A percentile compares a stretch with the other conserved stretches of the same genome.
phyloP scores from a whole-genome alignment of 2,329 filamentous ascomycete species.

The Hortaea werneckii region DNA sequence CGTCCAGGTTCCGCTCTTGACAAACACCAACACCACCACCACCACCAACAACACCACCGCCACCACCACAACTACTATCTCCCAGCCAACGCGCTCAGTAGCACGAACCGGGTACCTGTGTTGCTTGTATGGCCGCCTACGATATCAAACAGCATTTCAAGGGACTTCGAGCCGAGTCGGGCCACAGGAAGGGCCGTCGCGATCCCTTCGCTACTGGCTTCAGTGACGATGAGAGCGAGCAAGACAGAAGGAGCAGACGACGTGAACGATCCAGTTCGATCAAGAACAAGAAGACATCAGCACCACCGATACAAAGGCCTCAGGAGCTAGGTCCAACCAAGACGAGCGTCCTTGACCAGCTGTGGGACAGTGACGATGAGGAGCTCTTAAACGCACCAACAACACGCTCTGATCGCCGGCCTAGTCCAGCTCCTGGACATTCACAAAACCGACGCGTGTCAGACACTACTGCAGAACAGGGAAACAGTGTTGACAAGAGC shows the following conservation, averaged over 20 bases:
- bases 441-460: slow-evolving; percentile 11
- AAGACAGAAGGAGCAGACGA: slow-evolving; percentile 16
- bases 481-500: slow-evolving; percentile 8
- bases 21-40: not conserved
- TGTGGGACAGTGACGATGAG: slow-evolving; percentile 17
- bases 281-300: slow-evolving; percentile 7
- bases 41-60: not conserved
- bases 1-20: too few species aligned
- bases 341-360: slow-evolving; percentile 10
- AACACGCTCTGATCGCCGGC: slow-evolving; percentile 15
- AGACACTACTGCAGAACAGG: slow-evolving; percentile 12
- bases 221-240: slow-evolving; percentile 19
- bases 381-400: slow-evolving; percentile 15
- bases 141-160: slow-evolving; percentile 24
- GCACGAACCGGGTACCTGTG: not conserved
- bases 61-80: not conserved
- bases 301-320: slow-evolving; percentile 11
- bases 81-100: not conserved
- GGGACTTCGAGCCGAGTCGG: slow-evolving; percentile 22
- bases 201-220: slow-evolving; percentile 25
- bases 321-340: slow-evolving; percentile 2
- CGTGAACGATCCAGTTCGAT: slow-evolving; percentile 12
- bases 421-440: slow-evolving; percentile 18
- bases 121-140: slow-evolving; percentile 20
- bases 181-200: slow-evolving; percentile 14